phyloP scores from a whole-genome alignment of 208 protist genomes.

The Angomonas desouzai region DNA sequence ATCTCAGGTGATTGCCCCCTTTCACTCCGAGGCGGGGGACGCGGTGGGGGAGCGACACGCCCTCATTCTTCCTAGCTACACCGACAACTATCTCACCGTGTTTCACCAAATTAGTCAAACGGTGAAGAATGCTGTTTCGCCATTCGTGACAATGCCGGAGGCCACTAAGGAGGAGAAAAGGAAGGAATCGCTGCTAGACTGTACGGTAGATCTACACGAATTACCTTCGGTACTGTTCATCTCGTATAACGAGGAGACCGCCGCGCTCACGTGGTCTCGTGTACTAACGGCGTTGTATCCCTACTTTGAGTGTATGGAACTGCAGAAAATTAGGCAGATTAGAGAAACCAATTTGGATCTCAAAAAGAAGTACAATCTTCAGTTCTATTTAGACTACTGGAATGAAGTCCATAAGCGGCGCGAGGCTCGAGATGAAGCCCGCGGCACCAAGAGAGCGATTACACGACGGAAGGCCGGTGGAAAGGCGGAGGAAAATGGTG shows the following conservation, averaged over 20 bases:
- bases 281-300: constrained; percentile 66
- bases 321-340: constrained; percentile 23
- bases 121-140: constrained; percentile 22
- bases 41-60: constrained; percentile 12
- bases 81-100: constrained; percentile 41
- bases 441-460: constrained; percentile 2
- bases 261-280: constrained; percentile 55
- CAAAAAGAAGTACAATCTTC: constrained; percentile 32
- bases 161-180: not conserved
- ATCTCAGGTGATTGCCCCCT: not conserved
- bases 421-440: constrained; percentile 25
- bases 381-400: constrained; percentile 56
- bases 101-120: constrained; percentile 49
- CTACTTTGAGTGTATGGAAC: constrained; percentile 48
- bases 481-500: not conserved
- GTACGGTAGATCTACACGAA: not conserved
- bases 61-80: constrained; percentile 38
- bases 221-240: constrained; percentile 60
- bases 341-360: constrained; percentile 23
- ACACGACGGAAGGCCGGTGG: constrained; percentile 1
- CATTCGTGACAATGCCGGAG: not conserved
- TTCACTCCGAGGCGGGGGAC: not conserved
- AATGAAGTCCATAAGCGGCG: constrained; percentile 48
- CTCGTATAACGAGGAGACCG: constrained; percentile 39
- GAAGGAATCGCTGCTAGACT: not conserved